Conservation (phyloP, 768 basidiomycete genomes). For the Pisolithus orientalis region DNA sequence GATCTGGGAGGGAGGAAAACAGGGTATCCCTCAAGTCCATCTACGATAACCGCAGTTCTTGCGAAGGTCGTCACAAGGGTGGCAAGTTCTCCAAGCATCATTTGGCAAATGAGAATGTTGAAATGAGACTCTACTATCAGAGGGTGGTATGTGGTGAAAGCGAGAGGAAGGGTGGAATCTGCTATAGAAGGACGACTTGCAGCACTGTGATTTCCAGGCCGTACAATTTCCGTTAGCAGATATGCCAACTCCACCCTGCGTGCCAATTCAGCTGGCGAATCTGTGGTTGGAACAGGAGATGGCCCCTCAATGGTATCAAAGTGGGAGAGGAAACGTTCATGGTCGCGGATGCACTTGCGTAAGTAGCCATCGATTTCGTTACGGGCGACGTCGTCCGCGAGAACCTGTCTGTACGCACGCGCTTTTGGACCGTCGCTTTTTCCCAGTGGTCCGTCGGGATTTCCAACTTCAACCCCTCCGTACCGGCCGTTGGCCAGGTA, state of each 20-base stretch:
- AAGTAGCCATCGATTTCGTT: constrained; percentile 56
- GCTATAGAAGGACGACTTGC: constrained; percentile 34
- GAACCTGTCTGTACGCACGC: constrained; percentile 53
- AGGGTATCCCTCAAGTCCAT: constrained; percentile 84
- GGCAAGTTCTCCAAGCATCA: constrained; percentile 74
- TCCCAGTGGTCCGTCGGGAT: constrained; percentile 74
- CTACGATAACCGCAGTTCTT: constrained; percentile 61
- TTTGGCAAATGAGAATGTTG: constrained; percentile 64
- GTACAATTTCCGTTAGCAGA: constrained; percentile 57
- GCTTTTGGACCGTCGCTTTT: constrained; percentile 50
- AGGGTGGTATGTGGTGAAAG: constrained; percentile 87
- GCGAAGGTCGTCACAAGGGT: constrained; percentile 58
- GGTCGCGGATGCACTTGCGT: constrained; percentile 75
- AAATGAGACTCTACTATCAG: constrained; percentile 85
- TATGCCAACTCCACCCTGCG: constrained; percentile 62
- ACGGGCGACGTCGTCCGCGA: constrained; percentile 50
- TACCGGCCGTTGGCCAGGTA: constrained; percentile 70
- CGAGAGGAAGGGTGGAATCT: constrained; percentile 34
- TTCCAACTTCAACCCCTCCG: constrained; percentile 82
- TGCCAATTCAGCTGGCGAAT: constrained; percentile 34
- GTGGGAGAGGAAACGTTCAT: constrained; percentile 76
- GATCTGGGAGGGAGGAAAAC: constrained; percentile 83
- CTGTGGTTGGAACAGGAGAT: constrained; percentile 8
- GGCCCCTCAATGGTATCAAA: constrained; percentile 67
- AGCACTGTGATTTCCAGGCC: constrained; percentile 49